Conservation (phyloP, 2,329 filamentous ascomycete genomes). For the Penicillium sclerotiorum region DNA sequence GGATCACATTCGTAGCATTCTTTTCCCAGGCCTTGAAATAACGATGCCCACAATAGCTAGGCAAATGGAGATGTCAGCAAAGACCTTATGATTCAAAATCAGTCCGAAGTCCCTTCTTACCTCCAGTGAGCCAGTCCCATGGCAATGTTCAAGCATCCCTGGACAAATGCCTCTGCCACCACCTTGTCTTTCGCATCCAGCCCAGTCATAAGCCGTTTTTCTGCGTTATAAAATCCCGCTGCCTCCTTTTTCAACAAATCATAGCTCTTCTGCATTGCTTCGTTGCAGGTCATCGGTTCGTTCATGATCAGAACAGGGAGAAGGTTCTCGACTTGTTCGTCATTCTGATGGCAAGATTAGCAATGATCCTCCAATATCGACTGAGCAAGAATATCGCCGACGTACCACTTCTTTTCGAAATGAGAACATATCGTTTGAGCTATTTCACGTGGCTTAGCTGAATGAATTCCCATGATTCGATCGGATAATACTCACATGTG, state of each 20-base stretch:
- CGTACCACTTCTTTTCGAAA: not conserved
- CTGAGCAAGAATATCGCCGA: not conserved
- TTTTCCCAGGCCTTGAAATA: not conserved
- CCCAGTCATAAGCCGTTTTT: not conserved
- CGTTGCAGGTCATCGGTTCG: not conserved
- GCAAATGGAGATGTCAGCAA: too few species aligned
- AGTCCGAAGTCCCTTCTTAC: not conserved
- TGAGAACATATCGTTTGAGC: not conserved
- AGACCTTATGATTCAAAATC: too few species aligned
- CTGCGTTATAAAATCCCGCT: not conserved
- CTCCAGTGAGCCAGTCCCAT: constrained; percentile 1
- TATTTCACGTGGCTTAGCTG: not conserved
- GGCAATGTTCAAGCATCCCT: not conserved
- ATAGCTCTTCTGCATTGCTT: not conserved
- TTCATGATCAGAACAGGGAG: not conserved
- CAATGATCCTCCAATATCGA: not conserved
- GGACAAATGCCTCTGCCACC: not conserved
- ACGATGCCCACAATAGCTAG: not conserved
- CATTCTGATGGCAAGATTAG: not conserved
- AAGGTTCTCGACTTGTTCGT: not conserved
- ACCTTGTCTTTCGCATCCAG: not conserved
- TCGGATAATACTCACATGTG: not conserved
- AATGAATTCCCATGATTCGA: not conserved
- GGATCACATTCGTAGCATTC: not conserved
- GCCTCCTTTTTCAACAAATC: not conserved